phyloP scores from a whole-genome alignment of 1,139 yeast species.

The Entelexis paramagnoliae region DNA sequence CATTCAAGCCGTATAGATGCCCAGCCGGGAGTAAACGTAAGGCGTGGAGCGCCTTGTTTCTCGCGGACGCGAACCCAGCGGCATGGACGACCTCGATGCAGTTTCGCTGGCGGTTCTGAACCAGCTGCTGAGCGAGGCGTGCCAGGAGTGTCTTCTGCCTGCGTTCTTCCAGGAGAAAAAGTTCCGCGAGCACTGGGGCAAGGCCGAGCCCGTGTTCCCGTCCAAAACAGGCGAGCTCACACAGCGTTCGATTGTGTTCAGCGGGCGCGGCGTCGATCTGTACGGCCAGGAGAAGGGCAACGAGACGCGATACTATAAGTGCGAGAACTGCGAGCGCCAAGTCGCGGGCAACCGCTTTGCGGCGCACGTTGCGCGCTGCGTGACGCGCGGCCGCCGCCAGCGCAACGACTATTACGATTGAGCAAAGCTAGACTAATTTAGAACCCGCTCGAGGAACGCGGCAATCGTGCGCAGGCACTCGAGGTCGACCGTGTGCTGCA shows the following conservation, averaged over 20 bases:
- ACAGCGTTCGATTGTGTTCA: constrained; percentile 28
- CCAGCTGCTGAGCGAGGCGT: constrained; percentile 34
- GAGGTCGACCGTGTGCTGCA: constrained; percentile 58
- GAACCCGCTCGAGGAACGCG: constrained; percentile 38
- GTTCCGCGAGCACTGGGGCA: constrained; percentile 26
- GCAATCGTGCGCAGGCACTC: constrained; percentile 55
- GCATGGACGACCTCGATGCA: constrained; percentile 8
- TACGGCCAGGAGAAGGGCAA: constrained; percentile 41
- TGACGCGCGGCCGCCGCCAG: constrained; percentile 28
- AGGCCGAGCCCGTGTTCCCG: constrained; percentile 16
- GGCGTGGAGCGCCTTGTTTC: background rate
- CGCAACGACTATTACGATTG: constrained; percentile 7
- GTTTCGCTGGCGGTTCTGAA: constrained; percentile 13
- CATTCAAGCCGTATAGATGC: no score
- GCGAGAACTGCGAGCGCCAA: constrained; percentile 73
- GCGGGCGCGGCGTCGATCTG: constrained; percentile 38
- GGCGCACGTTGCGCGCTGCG: constrained; percentile 80
- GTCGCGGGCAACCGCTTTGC: constrained; percentile 90
- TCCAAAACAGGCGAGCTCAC: constrained; percentile 26
- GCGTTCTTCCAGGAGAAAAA: constrained; percentile 37
- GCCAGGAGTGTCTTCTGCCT: constrained; percentile 37
- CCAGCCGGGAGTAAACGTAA: background rate
- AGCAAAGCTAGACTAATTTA: constrained; percentile 11
- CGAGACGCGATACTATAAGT: constrained; percentile 52
- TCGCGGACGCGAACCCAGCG: background rate